phyloP scores from a whole-genome alignment of 2,329 filamentous ascomycete species.

The Colletotrichum sublineola region DNA sequence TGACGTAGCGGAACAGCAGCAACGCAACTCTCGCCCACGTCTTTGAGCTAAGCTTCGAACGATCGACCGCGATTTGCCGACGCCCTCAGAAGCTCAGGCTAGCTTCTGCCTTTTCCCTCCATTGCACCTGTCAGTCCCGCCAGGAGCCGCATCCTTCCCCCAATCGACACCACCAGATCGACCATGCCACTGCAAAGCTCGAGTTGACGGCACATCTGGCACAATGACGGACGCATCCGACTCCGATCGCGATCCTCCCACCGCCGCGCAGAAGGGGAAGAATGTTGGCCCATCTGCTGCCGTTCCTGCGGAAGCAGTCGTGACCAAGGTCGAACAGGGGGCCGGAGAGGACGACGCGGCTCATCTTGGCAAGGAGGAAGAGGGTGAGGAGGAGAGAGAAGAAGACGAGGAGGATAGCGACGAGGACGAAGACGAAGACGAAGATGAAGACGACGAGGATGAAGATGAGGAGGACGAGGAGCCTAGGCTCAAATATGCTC shows the following conservation, averaged over 20 bases:
- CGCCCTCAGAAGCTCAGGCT: slow-evolving; percentile 23
- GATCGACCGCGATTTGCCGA: background rate
- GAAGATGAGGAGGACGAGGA: slow-evolving; percentile 93
- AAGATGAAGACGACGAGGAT: slow-evolving; percentile 75
- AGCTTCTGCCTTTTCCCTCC: background rate
- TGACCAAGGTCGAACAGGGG: slow-evolving; percentile 40
- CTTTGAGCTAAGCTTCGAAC: slow-evolving; percentile 29
- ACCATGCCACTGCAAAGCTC: slow-evolving; percentile 29
- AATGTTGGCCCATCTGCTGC: slow-evolving; percentile 18
- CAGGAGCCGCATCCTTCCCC: slow-evolving; percentile 3
- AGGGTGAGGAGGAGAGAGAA: slow-evolving; percentile 44
- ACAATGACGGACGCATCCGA: slow-evolving; percentile 57
- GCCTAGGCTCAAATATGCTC: slow-evolving; percentile 92
- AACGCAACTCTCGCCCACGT: slow-evolving; percentile 3
- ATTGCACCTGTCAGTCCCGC: background rate
- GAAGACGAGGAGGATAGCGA: slow-evolving; percentile 60
- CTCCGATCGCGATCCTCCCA: slow-evolving; percentile 25
- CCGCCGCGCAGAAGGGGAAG: slow-evolving; percentile 37
- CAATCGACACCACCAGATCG: slow-evolving; percentile 8
- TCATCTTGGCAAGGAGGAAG: slow-evolving; percentile 40
- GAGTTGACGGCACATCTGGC: slow-evolving; percentile 45
- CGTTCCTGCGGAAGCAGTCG: slow-evolving; percentile 21
- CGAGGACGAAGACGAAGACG: slow-evolving; percentile 61
- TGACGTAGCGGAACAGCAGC: slow-evolving; percentile 39
- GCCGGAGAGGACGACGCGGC: slow-evolving; percentile 45